Evolutionary conservation across 1,284 basidiomycete species (phyloP), one percentile per base, ranked within the genome.

Genomic region (Phylloporus gajari): DNA sequence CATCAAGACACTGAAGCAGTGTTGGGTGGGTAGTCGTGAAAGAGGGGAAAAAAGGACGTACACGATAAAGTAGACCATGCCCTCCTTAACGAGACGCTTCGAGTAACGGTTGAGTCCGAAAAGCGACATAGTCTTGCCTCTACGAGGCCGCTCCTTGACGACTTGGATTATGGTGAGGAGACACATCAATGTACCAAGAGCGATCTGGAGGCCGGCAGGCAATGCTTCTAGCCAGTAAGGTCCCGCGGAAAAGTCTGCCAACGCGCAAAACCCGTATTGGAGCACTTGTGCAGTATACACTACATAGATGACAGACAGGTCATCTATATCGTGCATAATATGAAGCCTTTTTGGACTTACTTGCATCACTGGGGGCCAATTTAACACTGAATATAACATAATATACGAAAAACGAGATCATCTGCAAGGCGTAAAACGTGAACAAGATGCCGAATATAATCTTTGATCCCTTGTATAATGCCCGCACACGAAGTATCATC

Each of bases 181-280:
- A 67, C 38, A 67, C 65, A 59, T 67, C 11, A 59, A 44, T 67
- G 27, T 17, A 13, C 65, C 65, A n/a, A 67, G 53, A 44, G 65
- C 15, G 11, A 59, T 58, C 25, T 59, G 56, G 38, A n/a, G 38
- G 13, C 27, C 38, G 19, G 38, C 38, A 38, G 60, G 53, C 15
- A 56, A 30, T 2, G 15, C 27, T 17, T n/a, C 60, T 12, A 61
- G 35, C 60, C 35, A 40, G 25, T n/a, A 48, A 23, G 46, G 46
- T 23, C 7, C 23, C 23, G 23, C 13, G 40, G 27, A 61, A 38
- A 38, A 40, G 30, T 7, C 35, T 13, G 19, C 13, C 60, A 40
- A 35, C 35, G 38, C 19, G 53, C 53, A 56, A 56, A 30, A 56
- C 30, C n/a, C 3, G 23, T 15, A 61, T 13, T 35, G 60, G 21